These are phyloP conservation scores for Pichia heedii DNA, from an alignment of 805 yeast genomes.

Conservation along the genomic window DNA sequence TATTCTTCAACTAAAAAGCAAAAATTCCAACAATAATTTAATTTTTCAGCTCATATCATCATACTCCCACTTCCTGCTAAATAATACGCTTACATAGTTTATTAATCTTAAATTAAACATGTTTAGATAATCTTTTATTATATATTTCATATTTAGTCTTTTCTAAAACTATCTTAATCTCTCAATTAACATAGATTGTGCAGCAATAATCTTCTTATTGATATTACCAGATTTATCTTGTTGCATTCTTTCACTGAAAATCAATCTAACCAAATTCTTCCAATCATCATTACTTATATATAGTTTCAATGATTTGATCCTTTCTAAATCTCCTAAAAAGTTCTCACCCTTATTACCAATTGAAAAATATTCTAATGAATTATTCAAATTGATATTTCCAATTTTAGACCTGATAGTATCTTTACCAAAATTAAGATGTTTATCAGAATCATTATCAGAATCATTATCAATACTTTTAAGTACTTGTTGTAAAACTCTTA, in stretches of 20 bases:
- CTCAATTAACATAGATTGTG: conserved; percentile 7
- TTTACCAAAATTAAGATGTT: background rate
- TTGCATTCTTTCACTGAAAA: conserved; percentile 33
- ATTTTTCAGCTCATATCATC: no score
- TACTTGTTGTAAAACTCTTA: conserved; percentile 61
- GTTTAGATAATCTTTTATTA: no score
- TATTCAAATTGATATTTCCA: no score
- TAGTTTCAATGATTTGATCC: conserved; percentile 3
- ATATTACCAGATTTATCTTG: conserved; percentile 6
- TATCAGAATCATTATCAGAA: background rate
- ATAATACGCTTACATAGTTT: no score
- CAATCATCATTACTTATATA: conserved; percentile 35
- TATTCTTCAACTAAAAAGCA: conserved; percentile 5
- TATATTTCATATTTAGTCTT: background rate
- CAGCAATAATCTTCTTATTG: conserved; percentile 8
- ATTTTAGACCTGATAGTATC: no score
- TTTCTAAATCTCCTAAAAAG: conserved; percentile 3
- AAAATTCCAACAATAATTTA: background rate
- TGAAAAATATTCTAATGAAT: conserved; percentile 48
- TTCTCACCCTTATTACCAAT: conserved; percentile 19
- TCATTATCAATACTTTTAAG: conserved; percentile 40
- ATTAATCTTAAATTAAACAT: no score
- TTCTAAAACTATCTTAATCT: background rate
- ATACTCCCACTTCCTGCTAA: no score
- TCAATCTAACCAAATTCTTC: conserved; percentile 43